phyloP scores from a whole-genome alignment of 768 basidiomycete species.

The Terana coerulea region DNA sequence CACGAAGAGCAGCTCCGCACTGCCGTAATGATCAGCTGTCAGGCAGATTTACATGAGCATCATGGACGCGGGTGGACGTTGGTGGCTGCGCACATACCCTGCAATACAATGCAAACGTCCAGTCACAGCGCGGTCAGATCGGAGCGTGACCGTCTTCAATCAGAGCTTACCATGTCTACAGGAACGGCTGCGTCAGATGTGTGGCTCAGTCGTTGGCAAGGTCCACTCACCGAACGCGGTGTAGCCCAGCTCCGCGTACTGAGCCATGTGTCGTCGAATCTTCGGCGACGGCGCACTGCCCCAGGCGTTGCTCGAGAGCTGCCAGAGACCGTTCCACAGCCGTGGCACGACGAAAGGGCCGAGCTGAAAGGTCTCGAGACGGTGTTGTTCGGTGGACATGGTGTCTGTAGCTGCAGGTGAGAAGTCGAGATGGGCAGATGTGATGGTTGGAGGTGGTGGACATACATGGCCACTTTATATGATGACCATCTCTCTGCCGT shows the following conservation, averaged over 20 bases:
- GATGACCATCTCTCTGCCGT: not conserved
- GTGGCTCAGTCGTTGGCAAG: not conserved
- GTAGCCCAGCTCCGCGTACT: conserved; percentile 58
- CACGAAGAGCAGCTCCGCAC: conserved; percentile 79
- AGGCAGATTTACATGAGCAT: not conserved
- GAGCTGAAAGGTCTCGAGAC: conserved; percentile 21
- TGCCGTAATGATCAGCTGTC: conserved; percentile 83
- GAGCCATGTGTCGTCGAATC: conserved; percentile 64
- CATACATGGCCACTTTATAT: not conserved
- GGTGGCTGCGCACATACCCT: conserved; percentile 1
- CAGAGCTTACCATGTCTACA: conserved; percentile 51
- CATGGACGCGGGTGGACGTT: not conserved
- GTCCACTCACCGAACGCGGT: conserved; percentile 53
- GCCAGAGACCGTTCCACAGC: conserved; percentile 54
- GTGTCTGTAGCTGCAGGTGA: not conserved
- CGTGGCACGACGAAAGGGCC: conserved; percentile 22
- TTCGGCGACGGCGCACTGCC: conserved; percentile 65
- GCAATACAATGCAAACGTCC: not conserved
- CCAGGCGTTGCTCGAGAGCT: conserved; percentile 84
- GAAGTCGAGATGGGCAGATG: not conserved
- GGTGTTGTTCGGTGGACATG: not conserved
- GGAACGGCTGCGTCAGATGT: not conserved
- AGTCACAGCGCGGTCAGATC: not conserved
- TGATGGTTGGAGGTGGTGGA: not conserved
- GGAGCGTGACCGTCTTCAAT: no score